Evolutionary conservation across 306 rosid species (phyloP).

Genomic region (Cucumis cinereus): DNA sequence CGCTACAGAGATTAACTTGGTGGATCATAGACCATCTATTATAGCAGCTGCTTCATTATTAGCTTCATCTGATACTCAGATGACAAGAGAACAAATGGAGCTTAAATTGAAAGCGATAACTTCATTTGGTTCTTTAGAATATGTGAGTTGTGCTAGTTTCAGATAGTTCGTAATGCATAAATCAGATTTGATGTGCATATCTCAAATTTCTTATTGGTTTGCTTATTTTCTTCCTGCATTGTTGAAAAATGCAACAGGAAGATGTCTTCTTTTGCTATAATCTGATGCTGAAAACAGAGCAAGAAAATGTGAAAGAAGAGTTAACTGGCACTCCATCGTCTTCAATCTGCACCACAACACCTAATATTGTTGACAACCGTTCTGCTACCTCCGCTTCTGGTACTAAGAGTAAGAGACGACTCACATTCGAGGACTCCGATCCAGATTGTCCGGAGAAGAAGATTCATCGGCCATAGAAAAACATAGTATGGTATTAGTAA

Average conservation of each 20-base stretch:
- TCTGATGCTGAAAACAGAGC: constrained; percentile 40
- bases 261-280: constrained; percentile 45
- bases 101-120: constrained; percentile 33
- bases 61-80: constrained; percentile 41
- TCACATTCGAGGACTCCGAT: constrained; percentile 37
- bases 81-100: constrained; percentile 38
- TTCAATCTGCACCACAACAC: constrained; percentile 17
- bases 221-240: constrained; percentile 3
- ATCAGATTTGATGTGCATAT: neutral
- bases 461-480: constrained; percentile 28
- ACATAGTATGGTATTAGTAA: constrained; percentile 31
- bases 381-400: constrained; percentile 28
- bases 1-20: constrained; percentile 45
- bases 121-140: constrained; percentile 45
- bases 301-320: constrained; percentile 44
- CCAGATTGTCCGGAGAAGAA: constrained; percentile 28
- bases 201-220: constrained; percentile 3
- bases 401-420: constrained; percentile 53
- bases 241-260: constrained; percentile 41
- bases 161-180: neutral
- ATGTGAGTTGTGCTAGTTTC: constrained; percentile 31
- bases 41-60: constrained; percentile 74
- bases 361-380: constrained; percentile 32
- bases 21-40: constrained; percentile 51
- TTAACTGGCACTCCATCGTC: constrained; percentile 13